Evolutionary conservation across 192 early-diverging fungal genomes (phyloP), one percentile per base, ranked within the genome.

Genomic region (Lunasporangiospora selenospora): DNA sequence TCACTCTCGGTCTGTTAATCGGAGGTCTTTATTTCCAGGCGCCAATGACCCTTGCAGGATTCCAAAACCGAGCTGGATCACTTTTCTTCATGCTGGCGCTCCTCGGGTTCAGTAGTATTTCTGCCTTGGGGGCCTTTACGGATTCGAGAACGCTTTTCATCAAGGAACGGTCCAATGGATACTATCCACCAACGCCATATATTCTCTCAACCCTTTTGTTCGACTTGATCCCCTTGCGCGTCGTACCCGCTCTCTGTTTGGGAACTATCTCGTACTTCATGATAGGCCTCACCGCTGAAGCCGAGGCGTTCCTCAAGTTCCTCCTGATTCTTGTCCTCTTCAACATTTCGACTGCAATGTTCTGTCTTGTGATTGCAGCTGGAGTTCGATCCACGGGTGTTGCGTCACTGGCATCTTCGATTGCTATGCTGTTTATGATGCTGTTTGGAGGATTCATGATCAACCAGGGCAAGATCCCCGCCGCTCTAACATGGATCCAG

Each of bases 361-460:
- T 86, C 10, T 90, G 88, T 53, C 57, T 90, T 19, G 77, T 80
- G 16, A 62, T 89, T 34, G 89, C 80, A 0, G 79, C 80, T 10
- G 80, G 77, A 15, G 82, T 92, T 49, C 65, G 62, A 26, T 85
- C 83, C 40, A 49, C 85, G 0, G 85, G 85, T 8, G 85, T 83
- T 0, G 85, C 88, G 6, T 88, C 80, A 16, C 66, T 92, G 21
- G 82, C 85, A 0, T 85, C 84, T 0, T 79, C 82, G 21, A 82
- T 92, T n/a, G 58, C 78, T 11, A 85, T 89, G 48, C 76, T 92
- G 26, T 92, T 92, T 64, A 83, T 87, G 53, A 90, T 92, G 90
- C 62, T 92, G 42, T 90, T 92, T 76, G 84, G 89, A 4, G 90
- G 90, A 0, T 85, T 91, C 39, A 50, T 92, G 34, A 75, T 92